phyloP scores from a whole-genome alignment of 1,139 yeast species.

The Yamadazyma sp. region DNA sequence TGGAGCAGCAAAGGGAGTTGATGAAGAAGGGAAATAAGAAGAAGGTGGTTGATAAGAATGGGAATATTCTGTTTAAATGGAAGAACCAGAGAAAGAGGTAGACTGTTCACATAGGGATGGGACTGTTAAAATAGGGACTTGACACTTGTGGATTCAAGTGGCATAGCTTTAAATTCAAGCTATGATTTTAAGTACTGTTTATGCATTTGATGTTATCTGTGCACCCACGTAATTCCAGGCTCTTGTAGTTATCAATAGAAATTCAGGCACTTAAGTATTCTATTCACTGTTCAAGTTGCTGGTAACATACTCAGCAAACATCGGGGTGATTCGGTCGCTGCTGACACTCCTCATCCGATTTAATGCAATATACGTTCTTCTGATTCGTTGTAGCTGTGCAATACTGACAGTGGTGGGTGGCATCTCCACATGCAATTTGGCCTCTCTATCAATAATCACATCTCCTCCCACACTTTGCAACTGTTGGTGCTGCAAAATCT shows the following conservation, averaged over 20 bases:
- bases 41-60: slow-evolving; percentile 64
- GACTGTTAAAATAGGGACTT: too few species aligned
- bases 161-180: too few species aligned
- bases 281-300: slow-evolving; percentile 38
- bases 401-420: slow-evolving; percentile 66
- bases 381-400: slow-evolving; percentile 78
- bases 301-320: slow-evolving; percentile 74
- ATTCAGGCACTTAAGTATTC: too few species aligned
- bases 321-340: slow-evolving; percentile 59
- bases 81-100: slow-evolving; percentile 73
- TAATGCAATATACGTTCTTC: slow-evolving; percentile 77
- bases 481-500: slow-evolving; percentile 61
- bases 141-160: too few species aligned
- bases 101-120: slow-evolving; percentile 21
- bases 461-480: slow-evolving; percentile 54
- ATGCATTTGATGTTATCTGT: too few species aligned
- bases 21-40: slow-evolving; percentile 90
- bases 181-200: too few species aligned
- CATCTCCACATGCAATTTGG: slow-evolving; percentile 50
- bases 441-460: slow-evolving; percentile 38
- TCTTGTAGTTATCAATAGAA: too few species aligned
- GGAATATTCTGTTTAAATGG: slow-evolving; percentile 80
- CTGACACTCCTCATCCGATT: slow-evolving; percentile 79
- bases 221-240: too few species aligned
- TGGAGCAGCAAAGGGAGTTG: slow-evolving; percentile 78